A percentile compares a stretch with the other conserved stretches of the same genome.
These are phyloP conservation scores for Clausena lansium DNA, from an alignment of 345 rosid genomes.

Conservation along the genomic window DNA sequence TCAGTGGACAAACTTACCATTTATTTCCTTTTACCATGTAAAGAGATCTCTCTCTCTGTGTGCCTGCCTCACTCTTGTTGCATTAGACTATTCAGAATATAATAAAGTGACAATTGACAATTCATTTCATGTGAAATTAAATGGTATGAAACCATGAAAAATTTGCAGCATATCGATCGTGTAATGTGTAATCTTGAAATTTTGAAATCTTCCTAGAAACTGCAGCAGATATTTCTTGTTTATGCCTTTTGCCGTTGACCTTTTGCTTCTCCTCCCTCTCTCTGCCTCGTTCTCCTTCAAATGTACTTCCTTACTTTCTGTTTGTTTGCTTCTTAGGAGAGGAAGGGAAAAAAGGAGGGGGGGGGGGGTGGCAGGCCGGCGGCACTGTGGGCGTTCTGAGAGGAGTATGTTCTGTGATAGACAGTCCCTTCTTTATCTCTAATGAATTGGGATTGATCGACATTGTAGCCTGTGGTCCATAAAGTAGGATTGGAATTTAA, in stretches of 20 bases:
- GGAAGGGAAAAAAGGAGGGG: too few species aligned
- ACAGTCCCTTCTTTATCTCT: neutral
- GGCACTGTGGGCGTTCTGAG: too few species aligned
- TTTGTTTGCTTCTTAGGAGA: neutral
- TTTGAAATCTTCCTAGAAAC: neutral
- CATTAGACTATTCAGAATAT: conserved; percentile 8
- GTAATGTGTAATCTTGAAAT: neutral
- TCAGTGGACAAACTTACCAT: conserved; percentile 26
- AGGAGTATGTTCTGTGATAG: neutral
- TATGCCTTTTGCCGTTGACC: neutral
- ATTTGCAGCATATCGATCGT: neutral
- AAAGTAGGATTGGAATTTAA: neutral
- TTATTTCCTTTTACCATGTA: neutral
- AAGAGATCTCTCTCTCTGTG: neutral
- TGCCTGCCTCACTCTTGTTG: neutral
- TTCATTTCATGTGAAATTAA: neutral
- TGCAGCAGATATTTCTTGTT: neutral
- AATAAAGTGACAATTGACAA: neutral
- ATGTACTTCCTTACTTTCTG: neutral
- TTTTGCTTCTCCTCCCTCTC: neutral
- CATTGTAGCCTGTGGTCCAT: neutral
- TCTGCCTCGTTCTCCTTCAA: neutral
- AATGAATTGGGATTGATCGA: neutral
- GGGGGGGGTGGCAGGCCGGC: too few species aligned
- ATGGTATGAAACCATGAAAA: neutral